phyloP scores from a whole-genome alignment of 805 yeast genomes.

The Teunomyces funiuensis region DNA sequence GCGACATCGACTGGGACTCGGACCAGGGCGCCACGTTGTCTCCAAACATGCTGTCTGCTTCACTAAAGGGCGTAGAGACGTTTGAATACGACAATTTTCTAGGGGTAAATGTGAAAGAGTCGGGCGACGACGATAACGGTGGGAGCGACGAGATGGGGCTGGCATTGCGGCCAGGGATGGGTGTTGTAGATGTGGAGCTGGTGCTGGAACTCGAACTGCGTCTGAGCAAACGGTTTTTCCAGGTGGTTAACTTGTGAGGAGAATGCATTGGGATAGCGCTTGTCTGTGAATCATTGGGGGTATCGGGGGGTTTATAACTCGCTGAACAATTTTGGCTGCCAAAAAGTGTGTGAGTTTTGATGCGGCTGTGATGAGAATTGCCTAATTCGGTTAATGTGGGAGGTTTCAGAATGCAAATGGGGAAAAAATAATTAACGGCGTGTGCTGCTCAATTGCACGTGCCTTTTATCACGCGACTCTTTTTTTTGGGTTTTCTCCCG shows the following conservation, averaged over 20 bases:
- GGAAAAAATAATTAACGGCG: not conserved
- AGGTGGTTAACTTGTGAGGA: not conserved
- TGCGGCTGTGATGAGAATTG: not conserved
- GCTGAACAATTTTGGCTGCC: not conserved
- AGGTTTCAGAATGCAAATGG: not conserved
- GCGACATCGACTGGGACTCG: not conserved
- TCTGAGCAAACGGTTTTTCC: conserved; percentile 1
- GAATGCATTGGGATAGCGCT: conserved; percentile 1
- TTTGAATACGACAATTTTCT: not conserved
- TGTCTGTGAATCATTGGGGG: not conserved
- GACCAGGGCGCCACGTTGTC: not conserved
- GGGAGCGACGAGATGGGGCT: conserved; percentile 1
- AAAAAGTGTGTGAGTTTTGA: not conserved
- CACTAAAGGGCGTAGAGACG: conserved; percentile 4
- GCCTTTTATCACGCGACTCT: not conserved
- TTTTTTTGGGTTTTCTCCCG: not conserved
- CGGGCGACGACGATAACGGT: conserved; percentile 1
- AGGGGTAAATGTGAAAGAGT: not conserved
- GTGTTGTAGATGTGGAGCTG: not conserved
- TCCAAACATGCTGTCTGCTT: not conserved
- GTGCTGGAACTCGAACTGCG: not conserved
- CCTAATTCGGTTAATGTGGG: not conserved
- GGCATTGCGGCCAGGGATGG: not conserved
- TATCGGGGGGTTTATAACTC: not conserved
- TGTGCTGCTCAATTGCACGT: not conserved